phyloP scores from a whole-genome alignment of 768 basidiomycete genomes.

The Pleurotus giganteus region DNA sequence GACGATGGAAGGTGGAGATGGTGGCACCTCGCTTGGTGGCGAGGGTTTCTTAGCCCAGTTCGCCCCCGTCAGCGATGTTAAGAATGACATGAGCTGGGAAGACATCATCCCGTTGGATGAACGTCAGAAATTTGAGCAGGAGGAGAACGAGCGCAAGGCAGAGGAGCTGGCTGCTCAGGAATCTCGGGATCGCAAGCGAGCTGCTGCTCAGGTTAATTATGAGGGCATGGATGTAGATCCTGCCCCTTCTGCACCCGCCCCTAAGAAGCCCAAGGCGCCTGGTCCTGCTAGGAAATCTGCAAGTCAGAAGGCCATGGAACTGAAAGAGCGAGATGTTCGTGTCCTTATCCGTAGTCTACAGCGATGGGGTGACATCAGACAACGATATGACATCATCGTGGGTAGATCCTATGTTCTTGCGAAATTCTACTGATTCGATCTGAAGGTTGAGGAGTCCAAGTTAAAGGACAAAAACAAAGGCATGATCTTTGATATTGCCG shows the following conservation, averaged over 20 bases:
- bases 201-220: slow-evolving; percentile 85
- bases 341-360: slow-evolving; percentile 93
- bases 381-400: slow-evolving; percentile 93
- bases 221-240: slow-evolving; percentile 93
- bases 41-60: slow-evolving; percentile 95
- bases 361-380: slow-evolving; percentile 96
- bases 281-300: slow-evolving; percentile 83
- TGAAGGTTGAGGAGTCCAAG: slow-evolving; percentile 83
- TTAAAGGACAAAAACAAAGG: slow-evolving; percentile 91
- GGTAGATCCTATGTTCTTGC: slow-evolving; percentile 29
- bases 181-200: slow-evolving; percentile 74
- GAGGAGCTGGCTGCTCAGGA: slow-evolving; percentile 72
- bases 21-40: slow-evolving; percentile 93
- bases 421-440: slow-evolving; percentile 1
- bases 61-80: slow-evolving; percentile 95
- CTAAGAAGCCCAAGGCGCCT: slow-evolving; percentile 74
- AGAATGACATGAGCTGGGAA: slow-evolving; percentile 99
- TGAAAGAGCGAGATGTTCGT: slow-evolving; percentile 96
- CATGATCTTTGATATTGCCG: slow-evolving; percentile 87
- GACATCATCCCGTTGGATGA: slow-evolving; percentile 97
- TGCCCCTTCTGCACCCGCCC: slow-evolving; percentile 53
- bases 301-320: slow-evolving; percentile 91
- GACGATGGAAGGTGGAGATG: slow-evolving; percentile 79
- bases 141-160: slow-evolving; percentile 71
- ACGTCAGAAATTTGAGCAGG: slow-evolving; percentile 78